Percentiles rank a stretch among this genome's conserved stretches.
phyloP scores from a whole-genome alignment of 2,329 filamentous ascomycete species.

The Rhinocladiella similis region DNA sequence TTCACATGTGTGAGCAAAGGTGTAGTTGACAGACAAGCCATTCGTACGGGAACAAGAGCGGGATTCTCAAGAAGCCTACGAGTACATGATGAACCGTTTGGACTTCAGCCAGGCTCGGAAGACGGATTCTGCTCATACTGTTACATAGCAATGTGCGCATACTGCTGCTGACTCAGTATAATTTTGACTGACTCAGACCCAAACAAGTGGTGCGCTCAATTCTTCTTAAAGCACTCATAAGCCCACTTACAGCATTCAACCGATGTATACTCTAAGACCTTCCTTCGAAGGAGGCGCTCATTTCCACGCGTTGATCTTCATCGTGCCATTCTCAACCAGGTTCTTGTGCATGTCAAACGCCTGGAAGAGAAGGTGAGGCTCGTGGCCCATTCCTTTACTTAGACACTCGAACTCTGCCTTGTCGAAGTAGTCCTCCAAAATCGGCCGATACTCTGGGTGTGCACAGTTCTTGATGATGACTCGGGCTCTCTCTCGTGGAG shows the following conservation, averaged over 20 bases:
- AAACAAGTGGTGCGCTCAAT: conserved; percentile 40
- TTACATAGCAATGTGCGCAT: no score
- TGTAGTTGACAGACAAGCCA: no score
- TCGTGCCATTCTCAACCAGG: conserved; percentile 77
- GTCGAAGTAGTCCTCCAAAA: conserved; percentile 78
- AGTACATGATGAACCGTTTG: no score
- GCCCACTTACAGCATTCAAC: no score
- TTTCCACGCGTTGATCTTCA: conserved; percentile 74
- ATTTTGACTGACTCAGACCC: no score
- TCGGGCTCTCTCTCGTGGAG: conserved; percentile 74
- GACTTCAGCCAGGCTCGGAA: no score
- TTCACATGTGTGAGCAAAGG: no score
- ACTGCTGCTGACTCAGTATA: no score
- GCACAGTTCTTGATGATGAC: conserved; percentile 86
- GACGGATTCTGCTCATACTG: no score
- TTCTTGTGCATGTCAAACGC: conserved; percentile 88
- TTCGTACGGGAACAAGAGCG: no score
- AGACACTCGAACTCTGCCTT: conserved; percentile 85
- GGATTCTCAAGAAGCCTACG: no score
- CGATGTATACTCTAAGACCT: background rate
- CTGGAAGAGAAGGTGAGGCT: conserved; percentile 85
- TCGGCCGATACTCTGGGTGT: conserved; percentile 81
- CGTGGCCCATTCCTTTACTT: conserved; percentile 80
- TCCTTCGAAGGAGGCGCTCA: background rate
- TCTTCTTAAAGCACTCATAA: background rate